Conservation (phyloP, 1,284 basidiomycete species). For the Moesziomyces aphidis region DNA sequence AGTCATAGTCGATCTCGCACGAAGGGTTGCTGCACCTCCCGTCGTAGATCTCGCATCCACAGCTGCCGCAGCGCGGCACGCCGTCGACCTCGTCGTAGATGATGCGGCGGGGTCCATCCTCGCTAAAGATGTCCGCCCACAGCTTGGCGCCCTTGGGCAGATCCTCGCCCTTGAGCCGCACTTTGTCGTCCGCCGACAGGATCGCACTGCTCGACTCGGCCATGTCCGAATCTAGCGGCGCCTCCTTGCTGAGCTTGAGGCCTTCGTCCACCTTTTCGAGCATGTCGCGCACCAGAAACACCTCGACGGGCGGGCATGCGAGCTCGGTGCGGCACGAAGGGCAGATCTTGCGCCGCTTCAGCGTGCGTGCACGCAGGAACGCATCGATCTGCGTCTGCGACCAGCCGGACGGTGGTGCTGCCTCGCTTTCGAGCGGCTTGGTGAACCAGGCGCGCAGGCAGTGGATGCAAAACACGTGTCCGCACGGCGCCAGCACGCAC, state of each 20-base stretch:
- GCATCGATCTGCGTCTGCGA: constrained; percentile 11
- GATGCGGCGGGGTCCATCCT: constrained; percentile 33
- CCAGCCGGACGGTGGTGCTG: constrained; percentile 17
- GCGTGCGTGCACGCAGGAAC: constrained; percentile 30
- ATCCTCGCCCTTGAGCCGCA: constrained; percentile 33
- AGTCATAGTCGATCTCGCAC: constrained; percentile 52
- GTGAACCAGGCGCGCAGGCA: constrained; percentile 64
- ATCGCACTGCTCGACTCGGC: constrained; percentile 30
- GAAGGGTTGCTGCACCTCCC: constrained; percentile 53
- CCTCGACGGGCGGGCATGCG: constrained; percentile 53
- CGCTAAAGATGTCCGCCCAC: constrained; percentile 54
- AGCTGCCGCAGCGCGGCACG: constrained; percentile 59
- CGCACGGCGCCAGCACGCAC: constrained; percentile 60
- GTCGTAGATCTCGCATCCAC: constrained; percentile 59
- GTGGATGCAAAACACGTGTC: constrained; percentile 62
- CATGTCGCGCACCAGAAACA: constrained; percentile 58
- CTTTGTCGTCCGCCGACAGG: constrained; percentile 32
- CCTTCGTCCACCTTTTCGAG: constrained; percentile 49
- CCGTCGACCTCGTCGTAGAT: constrained; percentile 61
- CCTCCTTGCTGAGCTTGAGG: constrained; percentile 22
- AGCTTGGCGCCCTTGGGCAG: constrained; percentile 40
- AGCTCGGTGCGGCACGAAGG: constrained; percentile 62
- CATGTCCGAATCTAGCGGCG: constrained; percentile 20
- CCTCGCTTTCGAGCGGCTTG: constrained; percentile 43
- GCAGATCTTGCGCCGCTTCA: constrained; percentile 60